Evolutionary conservation across 2,329 filamentous ascomycete species (phyloP), one percentile per base, ranked within the genome.

Genomic region (Ceratocystis cubensis): DNA sequence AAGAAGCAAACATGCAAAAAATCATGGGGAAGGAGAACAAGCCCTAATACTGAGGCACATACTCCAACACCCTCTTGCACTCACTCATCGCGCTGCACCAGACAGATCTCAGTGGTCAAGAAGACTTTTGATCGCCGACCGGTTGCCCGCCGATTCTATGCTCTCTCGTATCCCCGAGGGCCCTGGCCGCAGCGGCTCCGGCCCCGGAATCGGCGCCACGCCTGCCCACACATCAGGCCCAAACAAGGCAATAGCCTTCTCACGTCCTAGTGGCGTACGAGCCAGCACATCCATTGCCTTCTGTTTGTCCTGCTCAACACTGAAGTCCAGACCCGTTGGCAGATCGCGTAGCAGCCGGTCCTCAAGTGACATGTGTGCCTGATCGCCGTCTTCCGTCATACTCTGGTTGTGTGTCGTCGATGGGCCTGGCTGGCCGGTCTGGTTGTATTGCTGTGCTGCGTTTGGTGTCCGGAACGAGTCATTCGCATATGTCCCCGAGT

Each of bases 251-350:
- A 82, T 78, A 0, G 81, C 81, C 57, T 78, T 75, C 62, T 76
- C 76, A n/a, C 79, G 78, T 0, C 81, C 81, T 3, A 74, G 71
- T 50, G 82, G 80, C 1, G 80, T 83, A 53, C 78, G 78, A 13
- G 76, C 74, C 44, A 84, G 73, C 17, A 83, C 80, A 68, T 83
- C 81, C 13, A 84, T 75, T 67, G 79, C 79, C 72, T 79, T 81
- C 68, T 74, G 77, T 72, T 79, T 82, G 50, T 76, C 78, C 22
- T 75, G 75, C 44, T 79, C 79, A 0, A 76, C 77, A 30, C 78
- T 74, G 6, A 80, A 73, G 66, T 78, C 76, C 41, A 82, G 73
- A 1, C 72, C 75, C 20, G 81, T 78, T 7, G 80, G 77, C 46
- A 78, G 73, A 1, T 77, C 80, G 13, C 75, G 76, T 15, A 82